These are phyloP conservation scores for Dichotomopilus funicola DNA, from an alignment of 2,329 filamentous ascomycete species.

Conservation along the genomic window DNA sequence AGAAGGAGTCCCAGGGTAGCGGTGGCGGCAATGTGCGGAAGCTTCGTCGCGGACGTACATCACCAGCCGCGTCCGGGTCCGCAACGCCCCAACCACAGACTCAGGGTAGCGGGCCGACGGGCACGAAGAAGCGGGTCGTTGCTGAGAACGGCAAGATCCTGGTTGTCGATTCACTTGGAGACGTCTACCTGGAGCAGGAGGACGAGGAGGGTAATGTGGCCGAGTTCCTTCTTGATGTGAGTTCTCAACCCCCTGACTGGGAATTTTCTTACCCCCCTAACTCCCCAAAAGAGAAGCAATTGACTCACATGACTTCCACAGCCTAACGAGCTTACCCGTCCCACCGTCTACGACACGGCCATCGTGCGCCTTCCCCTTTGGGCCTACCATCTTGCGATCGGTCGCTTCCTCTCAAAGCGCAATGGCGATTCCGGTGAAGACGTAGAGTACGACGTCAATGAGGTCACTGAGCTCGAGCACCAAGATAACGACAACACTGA, in stretches of 20 bases:
- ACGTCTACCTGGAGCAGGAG: constrained; percentile 91
- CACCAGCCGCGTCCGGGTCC: constrained; percentile 35
- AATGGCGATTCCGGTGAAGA: constrained; percentile 16
- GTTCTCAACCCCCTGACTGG: constrained; percentile 25
- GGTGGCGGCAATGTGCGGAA: constrained; percentile 26
- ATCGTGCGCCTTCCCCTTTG: constrained; percentile 73
- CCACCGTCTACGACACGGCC: constrained; percentile 75
- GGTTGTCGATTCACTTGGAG: constrained; percentile 83
- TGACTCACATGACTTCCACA: constrained; percentile 31
- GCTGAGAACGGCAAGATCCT: constrained; percentile 94
- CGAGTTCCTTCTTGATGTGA: constrained; percentile 82
- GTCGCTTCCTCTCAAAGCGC: constrained; percentile 40
- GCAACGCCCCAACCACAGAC: constrained; percentile 49
- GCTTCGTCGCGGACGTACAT: constrained; percentile 30
- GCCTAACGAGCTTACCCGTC: constrained; percentile 71
- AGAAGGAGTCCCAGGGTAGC: constrained; percentile 48
- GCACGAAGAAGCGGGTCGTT: constrained; percentile 77
- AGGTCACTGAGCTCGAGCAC: constrained; percentile 31
- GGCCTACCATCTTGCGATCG: constrained; percentile 54
- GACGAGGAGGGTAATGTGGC: constrained; percentile 77
- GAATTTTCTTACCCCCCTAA: constrained; percentile 20
- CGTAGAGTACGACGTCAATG: constrained; percentile 29
- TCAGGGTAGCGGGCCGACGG: constrained; percentile 53
- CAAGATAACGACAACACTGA: constrained; percentile 38
- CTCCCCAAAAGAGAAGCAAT: neutral